Evolutionary conservation across 2,329 filamentous ascomycete genomes (phyloP).

Genomic region (Diplodia corticola): DNA sequence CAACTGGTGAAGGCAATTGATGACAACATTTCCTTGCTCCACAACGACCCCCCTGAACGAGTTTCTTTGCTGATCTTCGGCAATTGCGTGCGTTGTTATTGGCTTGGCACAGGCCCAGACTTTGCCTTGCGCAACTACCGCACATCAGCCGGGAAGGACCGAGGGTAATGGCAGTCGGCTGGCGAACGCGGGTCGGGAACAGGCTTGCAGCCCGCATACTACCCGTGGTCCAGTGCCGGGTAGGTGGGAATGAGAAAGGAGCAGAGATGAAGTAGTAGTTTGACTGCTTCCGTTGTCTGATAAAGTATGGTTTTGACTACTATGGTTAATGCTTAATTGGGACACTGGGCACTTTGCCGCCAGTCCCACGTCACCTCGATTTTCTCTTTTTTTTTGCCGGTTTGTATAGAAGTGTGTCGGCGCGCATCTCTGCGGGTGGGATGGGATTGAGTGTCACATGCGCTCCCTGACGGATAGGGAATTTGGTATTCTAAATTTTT

Average conservation of each 20-base stretch:
- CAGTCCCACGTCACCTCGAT: too few relatives aligned
- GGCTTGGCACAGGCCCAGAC: background rate
- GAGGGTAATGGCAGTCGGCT: constrained; percentile 6
- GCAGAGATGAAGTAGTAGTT: background rate
- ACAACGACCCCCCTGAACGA: background rate
- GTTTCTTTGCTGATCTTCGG: background rate
- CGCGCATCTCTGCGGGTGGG: background rate
- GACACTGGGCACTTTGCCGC: background rate
- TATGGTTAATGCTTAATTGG: background rate
- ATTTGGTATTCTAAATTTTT: too few relatives aligned
- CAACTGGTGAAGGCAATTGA: too few relatives aligned
- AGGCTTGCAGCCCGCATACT: background rate
- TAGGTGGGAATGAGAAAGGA: background rate
- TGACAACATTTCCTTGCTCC: background rate
- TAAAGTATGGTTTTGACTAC: background rate
- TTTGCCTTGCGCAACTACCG: background rate
- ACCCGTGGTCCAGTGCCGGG: background rate
- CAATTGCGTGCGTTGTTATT: background rate
- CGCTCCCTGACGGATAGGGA: too few relatives aligned
- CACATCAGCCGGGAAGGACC: background rate
- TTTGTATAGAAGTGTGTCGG: too few relatives aligned
- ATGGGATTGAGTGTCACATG: background rate
- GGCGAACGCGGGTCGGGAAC: constrained; percentile 1
- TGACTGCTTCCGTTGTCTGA: too few relatives aligned
- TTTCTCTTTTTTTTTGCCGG: too few relatives aligned